Evolutionary conservation across 2,329 filamentous ascomycete species (phyloP).

Genomic region (Beauveria rudraprayagi): DNA sequence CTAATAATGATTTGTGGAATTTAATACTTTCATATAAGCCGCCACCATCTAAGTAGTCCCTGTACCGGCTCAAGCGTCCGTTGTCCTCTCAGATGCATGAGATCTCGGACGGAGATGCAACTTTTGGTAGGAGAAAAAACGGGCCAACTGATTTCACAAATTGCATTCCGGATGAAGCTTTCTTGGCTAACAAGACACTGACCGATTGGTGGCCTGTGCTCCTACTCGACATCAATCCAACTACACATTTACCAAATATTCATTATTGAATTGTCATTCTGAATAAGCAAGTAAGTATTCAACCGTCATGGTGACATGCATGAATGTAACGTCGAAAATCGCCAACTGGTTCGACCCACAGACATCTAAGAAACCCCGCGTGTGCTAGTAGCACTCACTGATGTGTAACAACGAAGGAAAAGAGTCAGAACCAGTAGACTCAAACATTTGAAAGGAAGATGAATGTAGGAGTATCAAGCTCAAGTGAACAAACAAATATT

Average conservation of each 20-base stretch:
- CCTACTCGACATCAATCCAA: too few relatives aligned
- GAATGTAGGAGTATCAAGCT: not conserved
- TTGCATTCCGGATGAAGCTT: too few relatives aligned
- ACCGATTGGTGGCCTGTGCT: too few relatives aligned
- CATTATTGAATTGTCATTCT: not conserved
- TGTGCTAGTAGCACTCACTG: not conserved
- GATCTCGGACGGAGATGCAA: too few relatives aligned
- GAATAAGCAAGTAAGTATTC: not conserved
- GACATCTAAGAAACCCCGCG: not conserved
- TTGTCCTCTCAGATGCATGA: too few relatives aligned
- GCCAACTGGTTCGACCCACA: not conserved
- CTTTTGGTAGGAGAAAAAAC: too few relatives aligned
- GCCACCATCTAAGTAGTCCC: too few relatives aligned
- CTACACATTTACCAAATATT: not conserved
- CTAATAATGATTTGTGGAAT: too few relatives aligned
- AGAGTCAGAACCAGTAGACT: not conserved
- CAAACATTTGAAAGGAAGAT: not conserved
- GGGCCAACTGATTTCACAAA: too few relatives aligned
- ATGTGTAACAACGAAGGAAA: not conserved
- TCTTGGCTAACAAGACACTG: too few relatives aligned
- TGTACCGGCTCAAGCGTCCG: too few relatives aligned
- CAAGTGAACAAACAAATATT: not conserved
- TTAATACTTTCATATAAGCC: too few relatives aligned
- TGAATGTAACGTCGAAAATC: not conserved
- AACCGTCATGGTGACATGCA: not conserved